Conservation (phyloP, 1,139 yeast species). For the Candida neerlandica region DNA sequence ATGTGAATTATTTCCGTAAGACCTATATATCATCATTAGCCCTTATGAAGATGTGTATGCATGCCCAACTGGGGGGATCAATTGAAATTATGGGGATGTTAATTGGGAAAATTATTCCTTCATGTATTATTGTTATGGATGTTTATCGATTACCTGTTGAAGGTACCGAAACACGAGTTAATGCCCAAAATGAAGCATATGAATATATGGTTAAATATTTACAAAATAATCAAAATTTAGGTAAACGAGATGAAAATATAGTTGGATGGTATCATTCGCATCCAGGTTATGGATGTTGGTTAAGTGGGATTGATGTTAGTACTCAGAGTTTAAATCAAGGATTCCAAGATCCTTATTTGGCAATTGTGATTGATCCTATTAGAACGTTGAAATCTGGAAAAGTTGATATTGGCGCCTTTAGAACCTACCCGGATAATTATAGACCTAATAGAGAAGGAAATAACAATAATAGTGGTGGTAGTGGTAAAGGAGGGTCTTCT, state of each 20-base stretch:
- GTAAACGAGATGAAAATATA: slow-evolving; percentile 49
- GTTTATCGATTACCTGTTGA: slow-evolving; percentile 88
- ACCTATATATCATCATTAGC: slow-evolving; percentile 77
- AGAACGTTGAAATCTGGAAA: slow-evolving; percentile 64
- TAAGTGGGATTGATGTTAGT: slow-evolving; percentile 86
- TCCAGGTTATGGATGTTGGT: slow-evolving; percentile 97
- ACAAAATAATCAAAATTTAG: slow-evolving; percentile 52
- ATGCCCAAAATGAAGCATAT: slow-evolving; percentile 91
- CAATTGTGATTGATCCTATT: slow-evolving; percentile 84
- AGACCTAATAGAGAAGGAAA: slow-evolving; percentile 10
- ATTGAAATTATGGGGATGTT: slow-evolving; percentile 96
- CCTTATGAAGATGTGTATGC: slow-evolving; percentile 74
- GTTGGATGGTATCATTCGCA: slow-evolving; percentile 98
- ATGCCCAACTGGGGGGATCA: slow-evolving; percentile 85
- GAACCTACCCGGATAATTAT: slow-evolving; percentile 65
- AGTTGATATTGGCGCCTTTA: slow-evolving; percentile 88
- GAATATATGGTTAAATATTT: slow-evolving; percentile 91
- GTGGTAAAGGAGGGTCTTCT: not conserved
- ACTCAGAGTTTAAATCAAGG: slow-evolving; percentile 85
- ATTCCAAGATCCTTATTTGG: slow-evolving; percentile 90
- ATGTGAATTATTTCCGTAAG: slow-evolving; percentile 63
- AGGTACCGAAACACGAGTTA: slow-evolving; percentile 94
- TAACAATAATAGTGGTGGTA: not conserved
- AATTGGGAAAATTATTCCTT: slow-evolving; percentile 68
- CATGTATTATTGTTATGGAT: slow-evolving; percentile 73